phyloP scores from a whole-genome alignment of 768 basidiomycete genomes.

The Hypholoma sublateritium region DNA sequence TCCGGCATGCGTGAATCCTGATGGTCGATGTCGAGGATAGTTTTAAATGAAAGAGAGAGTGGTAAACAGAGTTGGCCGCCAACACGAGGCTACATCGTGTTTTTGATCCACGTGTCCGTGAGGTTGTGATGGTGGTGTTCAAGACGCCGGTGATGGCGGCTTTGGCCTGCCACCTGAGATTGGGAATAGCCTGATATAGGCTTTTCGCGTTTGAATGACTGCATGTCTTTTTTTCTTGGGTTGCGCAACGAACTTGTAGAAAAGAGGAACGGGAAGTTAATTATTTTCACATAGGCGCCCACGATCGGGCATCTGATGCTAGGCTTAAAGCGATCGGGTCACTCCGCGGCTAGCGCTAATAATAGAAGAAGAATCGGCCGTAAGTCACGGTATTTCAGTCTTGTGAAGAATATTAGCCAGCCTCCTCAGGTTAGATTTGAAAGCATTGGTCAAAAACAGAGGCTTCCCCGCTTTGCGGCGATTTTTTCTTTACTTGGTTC shows the following conservation, averaged over 20 bases:
- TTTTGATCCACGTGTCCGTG: slow-evolving; percentile 28
- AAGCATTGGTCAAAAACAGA: no score
- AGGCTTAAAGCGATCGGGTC: no score
- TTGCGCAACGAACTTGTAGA: no score
- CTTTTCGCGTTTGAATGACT: no score
- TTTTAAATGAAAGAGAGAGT: slow-evolving; percentile 18
- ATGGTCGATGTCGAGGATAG: slow-evolving; percentile 12
- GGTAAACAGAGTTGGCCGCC: slow-evolving; percentile 22
- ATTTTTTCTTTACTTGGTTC: neutral
- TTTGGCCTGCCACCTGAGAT: neutral
- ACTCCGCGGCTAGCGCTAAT: slow-evolving; percentile 3
- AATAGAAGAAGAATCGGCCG: slow-evolving; percentile 8
- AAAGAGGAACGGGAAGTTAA: no score
- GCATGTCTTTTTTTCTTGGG: no score
- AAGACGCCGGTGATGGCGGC: slow-evolving; percentile 13
- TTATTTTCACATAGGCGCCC: neutral
- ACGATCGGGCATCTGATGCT: neutral
- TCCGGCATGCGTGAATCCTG: slow-evolving; percentile 29
- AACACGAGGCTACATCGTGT: slow-evolving; percentile 44
- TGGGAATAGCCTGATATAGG: neutral
- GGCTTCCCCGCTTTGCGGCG: no score
- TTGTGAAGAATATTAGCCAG: slow-evolving; percentile 11
- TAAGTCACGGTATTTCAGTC: neutral
- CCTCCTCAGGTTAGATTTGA: slow-evolving; percentile 3
- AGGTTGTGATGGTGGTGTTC: slow-evolving; percentile 14